phyloP scores from a whole-genome alignment of 352 stramenopile genomes.

The Globisporangium alternatum region DNA sequence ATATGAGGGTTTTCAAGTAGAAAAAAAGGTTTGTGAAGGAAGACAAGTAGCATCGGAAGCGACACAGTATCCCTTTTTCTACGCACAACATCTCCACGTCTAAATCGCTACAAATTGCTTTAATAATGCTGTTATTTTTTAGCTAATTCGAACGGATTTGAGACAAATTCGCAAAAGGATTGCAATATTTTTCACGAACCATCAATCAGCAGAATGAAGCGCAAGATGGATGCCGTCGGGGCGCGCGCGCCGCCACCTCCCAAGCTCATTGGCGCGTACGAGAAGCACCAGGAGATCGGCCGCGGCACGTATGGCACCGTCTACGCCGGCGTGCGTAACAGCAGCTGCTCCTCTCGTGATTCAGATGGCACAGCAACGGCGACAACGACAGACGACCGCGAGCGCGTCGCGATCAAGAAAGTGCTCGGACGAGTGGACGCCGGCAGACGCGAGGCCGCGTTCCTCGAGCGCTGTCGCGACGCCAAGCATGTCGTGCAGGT shows the following conservation, averaged over 20 bases:
- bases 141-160: neutral
- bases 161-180: no score
- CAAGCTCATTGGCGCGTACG: constrained; percentile 67
- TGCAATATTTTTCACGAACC: no score
- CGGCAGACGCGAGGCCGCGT: constrained; percentile 44
- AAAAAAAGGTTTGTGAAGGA: no score
- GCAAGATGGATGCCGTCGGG: constrained; percentile 15
- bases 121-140: neutral
- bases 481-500: constrained; percentile 62
- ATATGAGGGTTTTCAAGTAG: no score
- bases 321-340: constrained; percentile 53
- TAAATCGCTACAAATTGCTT: neutral
- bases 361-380: constrained; percentile 4
- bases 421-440: constrained; percentile 37
- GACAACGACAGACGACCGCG: neutral
- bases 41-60: no score
- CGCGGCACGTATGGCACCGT: constrained; percentile 79
- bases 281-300: constrained; percentile 72
- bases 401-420: constrained; percentile 76
- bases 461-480: constrained; percentile 47
- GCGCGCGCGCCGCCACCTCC: constrained; percentile 14
- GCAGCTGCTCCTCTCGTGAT: neutral
- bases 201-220: constrained; percentile 16
- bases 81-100: neutral
- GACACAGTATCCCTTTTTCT: neutral